Conservation (phyloP, 441 rosid species). For the Populus hybrid region DNA sequence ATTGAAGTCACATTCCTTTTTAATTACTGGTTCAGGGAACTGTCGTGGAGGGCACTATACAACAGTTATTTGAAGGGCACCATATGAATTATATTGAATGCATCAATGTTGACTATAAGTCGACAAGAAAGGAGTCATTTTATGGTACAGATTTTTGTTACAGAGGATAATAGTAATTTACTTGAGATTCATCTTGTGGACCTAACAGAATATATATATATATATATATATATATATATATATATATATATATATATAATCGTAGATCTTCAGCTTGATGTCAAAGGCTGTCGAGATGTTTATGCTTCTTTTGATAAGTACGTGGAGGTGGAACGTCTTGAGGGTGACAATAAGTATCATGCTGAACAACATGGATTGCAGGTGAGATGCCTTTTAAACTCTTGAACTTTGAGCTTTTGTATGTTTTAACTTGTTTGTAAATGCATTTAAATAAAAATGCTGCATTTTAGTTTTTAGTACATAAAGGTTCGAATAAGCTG, state of each 20-base stretch:
- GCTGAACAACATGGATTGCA: constrained; percentile 91
- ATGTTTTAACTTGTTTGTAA: constrained; percentile 57
- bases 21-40: constrained; percentile 55
- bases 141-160: constrained; percentile 54
- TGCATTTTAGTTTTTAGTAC: neutral
- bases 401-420: constrained; percentile 2
- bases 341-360: constrained; percentile 94
- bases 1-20: constrained; percentile 10
- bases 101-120: constrained; percentile 91
- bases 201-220: neutral
- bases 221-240: constrained; percentile 9
- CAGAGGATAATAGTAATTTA: constrained; percentile 11
- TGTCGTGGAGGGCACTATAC: constrained; percentile 96
- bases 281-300: constrained; percentile 95
- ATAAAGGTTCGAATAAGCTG: neutral
- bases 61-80: constrained; percentile 88
- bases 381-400: constrained; percentile 39
- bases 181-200: constrained; percentile 20
- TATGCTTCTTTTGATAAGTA: constrained; percentile 96
- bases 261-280: constrained; percentile 97
- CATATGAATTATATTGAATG: constrained; percentile 95
- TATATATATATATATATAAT: constrained; percentile 16
- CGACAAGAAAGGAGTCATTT: constrained; percentile 90
- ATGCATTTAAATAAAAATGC: constrained; percentile 17
- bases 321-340: constrained; percentile 96